phyloP scores from a whole-genome alignment of 2,329 filamentous ascomycete species.

The Colletotrichum chrysophilum region DNA sequence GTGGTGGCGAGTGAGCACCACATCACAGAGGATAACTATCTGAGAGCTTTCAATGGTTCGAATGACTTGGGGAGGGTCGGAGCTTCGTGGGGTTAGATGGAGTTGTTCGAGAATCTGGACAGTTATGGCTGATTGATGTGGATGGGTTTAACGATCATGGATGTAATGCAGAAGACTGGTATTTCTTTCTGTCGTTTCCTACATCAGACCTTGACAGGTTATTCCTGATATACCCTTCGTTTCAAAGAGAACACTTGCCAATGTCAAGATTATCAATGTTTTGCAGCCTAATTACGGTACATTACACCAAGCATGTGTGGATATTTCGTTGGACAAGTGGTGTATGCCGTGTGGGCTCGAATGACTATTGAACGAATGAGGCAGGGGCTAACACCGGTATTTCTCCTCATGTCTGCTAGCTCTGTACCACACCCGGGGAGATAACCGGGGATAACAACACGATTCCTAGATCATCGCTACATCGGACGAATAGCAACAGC shows the following conservation, averaged over 20 bases:
- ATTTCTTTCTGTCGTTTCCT: not conserved
- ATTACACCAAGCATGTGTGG: too few species aligned
- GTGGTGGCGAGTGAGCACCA: not conserved
- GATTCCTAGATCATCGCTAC: not conserved
- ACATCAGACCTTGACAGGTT: rapidly evolving
- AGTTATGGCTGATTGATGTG: rapidly evolving
- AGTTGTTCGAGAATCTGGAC: not conserved
- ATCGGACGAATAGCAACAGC: not conserved
- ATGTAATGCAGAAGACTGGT: not conserved
- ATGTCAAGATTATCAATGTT: too few species aligned
- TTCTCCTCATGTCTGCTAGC: too few species aligned
- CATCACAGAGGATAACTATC: rapidly evolving
- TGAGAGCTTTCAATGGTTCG: not conserved
- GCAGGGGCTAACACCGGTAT: too few species aligned
- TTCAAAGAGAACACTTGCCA: not conserved
- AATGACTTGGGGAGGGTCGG: too few species aligned
- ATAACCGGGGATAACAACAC: not conserved
- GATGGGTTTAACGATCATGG: not conserved
- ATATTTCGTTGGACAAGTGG: too few species aligned
- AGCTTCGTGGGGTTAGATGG: not conserved
- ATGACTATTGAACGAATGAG: too few species aligned
- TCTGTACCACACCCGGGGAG: not conserved
- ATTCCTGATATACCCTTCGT: not conserved
- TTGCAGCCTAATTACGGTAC: too few species aligned
- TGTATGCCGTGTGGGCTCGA: too few species aligned